Base-by-base conservation (phyloP, 2,329 filamentous ascomycete genomes). In the Pseudocercospora pini-densiflorae region DNA sequence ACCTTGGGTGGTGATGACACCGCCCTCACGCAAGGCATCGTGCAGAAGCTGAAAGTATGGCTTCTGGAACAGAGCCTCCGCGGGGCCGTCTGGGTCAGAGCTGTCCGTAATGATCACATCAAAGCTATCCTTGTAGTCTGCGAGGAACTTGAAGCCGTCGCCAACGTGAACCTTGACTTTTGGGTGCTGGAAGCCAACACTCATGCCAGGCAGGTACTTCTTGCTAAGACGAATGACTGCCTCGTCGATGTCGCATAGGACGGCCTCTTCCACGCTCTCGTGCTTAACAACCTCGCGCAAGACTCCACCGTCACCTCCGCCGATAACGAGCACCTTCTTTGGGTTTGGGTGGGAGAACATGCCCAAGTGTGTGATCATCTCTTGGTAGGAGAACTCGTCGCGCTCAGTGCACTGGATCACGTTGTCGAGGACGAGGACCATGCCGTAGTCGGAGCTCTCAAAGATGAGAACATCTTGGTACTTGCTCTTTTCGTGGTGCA, bases 1-100 rank as follows among this genome's bases (percentile, higher is more conserved):
- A 99, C 95, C 95, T 97, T 99, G 95, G 80, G 95, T 99, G 83
- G 93, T 94, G 84, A 99, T 98, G 79, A 99, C 93, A 85, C 95
- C 95, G 83, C 94, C 94, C 77, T 97, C 93, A 74, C 92, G 90
- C 76, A 98, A 89, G 76, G 95, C 95, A 78, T 90, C 92, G 81
- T 91, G 87, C 70, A 99, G 88, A 74, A 99, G 90, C 87, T 97
- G 87, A 83, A 98, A 99, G 88, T 99, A 99, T 69, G 93, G 91
- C 87, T 97, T 97, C 88, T 98, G 89, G 91, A 99, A 99, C 72
- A 99, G 88, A 77, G 88, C 90, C 88, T 98, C 94, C 74, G 95
- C 95, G 33, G 95, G 95, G 71, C 95, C 95, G 81, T 98, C 95
- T 63, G 95, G 95, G 81, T 99, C 95, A 69, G 93, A 97, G 73